These are phyloP conservation scores for Globisporangium iwayamae DNA, from an alignment of 352 stramenopile genomes.

Conservation along the genomic window DNA sequence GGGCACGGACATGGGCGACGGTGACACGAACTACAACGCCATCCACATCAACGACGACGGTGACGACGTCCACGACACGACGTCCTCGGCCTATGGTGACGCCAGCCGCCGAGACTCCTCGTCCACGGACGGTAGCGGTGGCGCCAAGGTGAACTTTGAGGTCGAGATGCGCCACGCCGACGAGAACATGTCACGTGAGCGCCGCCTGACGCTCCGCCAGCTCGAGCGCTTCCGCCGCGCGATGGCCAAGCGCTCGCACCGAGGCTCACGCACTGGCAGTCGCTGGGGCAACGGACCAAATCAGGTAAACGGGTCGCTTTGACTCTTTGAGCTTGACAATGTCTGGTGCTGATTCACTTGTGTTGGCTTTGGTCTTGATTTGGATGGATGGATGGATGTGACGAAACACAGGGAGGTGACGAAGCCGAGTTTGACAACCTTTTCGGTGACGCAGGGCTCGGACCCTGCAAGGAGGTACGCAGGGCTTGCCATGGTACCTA, in stretches of 20 bases:
- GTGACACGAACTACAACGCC: constrained; percentile 19
- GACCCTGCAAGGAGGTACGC: constrained; percentile 15
- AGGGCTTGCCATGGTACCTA: neutral
- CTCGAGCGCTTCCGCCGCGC: constrained; percentile 32
- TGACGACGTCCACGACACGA: neutral
- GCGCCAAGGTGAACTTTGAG: constrained; percentile 15
- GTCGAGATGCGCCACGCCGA: neutral
- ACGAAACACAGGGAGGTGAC: constrained; percentile 11
- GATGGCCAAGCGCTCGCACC: constrained; percentile 20
- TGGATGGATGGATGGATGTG: neutral
- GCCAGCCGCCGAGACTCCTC: neutral
- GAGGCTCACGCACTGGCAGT: constrained; percentile 5
- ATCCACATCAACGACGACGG: constrained; percentile 15
- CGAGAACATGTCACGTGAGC: constrained; percentile 16
- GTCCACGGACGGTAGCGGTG: neutral
- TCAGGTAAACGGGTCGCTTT: constrained; percentile 4
- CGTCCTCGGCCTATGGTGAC: neutral
- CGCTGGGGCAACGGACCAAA: constrained; percentile 11
- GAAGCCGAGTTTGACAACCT: constrained; percentile 27
- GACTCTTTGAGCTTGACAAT: neutral
- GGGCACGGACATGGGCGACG: constrained; percentile 17
- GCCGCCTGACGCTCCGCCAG: constrained; percentile 26
- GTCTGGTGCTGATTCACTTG: neutral
- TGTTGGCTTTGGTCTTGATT: neutral
- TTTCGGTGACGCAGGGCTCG: constrained; percentile 18